phyloP scores from a whole-genome alignment of 164 flowering plant genomes.

The Liriodendron chinense region DNA sequence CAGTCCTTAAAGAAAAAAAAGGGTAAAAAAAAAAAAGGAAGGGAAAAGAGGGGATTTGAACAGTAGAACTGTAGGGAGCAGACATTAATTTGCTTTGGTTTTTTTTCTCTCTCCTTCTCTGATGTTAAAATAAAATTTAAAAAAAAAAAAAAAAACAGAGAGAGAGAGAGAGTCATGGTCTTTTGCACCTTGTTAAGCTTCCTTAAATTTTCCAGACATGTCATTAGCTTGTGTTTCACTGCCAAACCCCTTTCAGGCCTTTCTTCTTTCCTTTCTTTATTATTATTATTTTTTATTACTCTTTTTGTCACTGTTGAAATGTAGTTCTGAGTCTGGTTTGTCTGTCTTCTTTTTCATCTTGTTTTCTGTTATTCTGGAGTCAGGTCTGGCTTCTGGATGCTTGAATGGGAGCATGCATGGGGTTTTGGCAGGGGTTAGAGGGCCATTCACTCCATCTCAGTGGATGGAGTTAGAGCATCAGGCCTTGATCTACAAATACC shows the following conservation, averaged over 20 bases:
- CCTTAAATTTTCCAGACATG: slow-evolving; percentile 17
- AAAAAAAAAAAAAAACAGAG: too few species aligned
- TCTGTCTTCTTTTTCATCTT: not conserved
- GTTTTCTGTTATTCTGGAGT: not conserved
- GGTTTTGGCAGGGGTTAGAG: slow-evolving; percentile 47
- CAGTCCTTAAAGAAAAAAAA: slow-evolving; percentile 7
- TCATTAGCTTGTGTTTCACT: not conserved
- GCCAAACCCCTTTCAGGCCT: slow-evolving; percentile 7
- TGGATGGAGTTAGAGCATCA: slow-evolving; percentile 19
- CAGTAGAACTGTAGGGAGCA: slow-evolving; percentile 4
- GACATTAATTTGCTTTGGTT: slow-evolving; percentile 12
- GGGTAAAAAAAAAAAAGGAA: not conserved
- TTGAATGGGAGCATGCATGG: slow-evolving; percentile 46
- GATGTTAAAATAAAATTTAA: too few species aligned
- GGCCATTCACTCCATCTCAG: slow-evolving; percentile 79
- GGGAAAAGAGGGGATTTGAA: not conserved
- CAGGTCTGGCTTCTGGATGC: slow-evolving; percentile 51
- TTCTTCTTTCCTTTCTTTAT: not conserved
- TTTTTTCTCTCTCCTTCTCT: not conserved
- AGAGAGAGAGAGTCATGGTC: slow-evolving; percentile 1
- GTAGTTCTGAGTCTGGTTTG: not conserved
- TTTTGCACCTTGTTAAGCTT: slow-evolving; percentile 10
- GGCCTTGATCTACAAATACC: too few species aligned
- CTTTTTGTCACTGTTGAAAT: slow-evolving; percentile 3
- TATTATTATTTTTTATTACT: not conserved